Evolutionary conservation across 2,329 filamentous ascomycete genomes (phyloP).

Genomic region (Pleurostoma richardsiae): DNA sequence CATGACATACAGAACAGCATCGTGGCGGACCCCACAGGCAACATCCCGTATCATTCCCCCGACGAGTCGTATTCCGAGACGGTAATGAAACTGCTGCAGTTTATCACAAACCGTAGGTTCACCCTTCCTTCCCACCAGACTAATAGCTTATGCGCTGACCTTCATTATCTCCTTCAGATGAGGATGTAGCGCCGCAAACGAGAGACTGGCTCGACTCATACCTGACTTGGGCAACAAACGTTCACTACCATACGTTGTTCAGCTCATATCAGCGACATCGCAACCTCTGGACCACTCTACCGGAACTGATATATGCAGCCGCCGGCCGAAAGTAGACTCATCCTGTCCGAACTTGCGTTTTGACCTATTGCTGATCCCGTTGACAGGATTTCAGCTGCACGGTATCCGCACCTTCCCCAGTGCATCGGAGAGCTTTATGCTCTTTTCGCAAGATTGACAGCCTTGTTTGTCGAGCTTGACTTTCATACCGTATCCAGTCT

Average conservation of each 20-base stretch:
- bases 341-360: background rate
- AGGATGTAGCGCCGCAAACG: slow-evolving; percentile 37
- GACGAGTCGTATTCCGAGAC: slow-evolving; percentile 20
- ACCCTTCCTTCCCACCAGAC: slow-evolving; percentile 9
- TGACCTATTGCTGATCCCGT: slow-evolving; percentile 5
- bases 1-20: slow-evolving; percentile 12
- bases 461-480: slow-evolving; percentile 48
- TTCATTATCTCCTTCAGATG: slow-evolving; percentile 25
- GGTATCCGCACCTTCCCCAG: slow-evolving; percentile 19
- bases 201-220: slow-evolving; percentile 46
- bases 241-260: slow-evolving; percentile 27
- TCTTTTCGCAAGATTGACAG: slow-evolving; percentile 43
- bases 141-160: slow-evolving; percentile 14
- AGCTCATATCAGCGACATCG: slow-evolving; percentile 37
- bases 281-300: slow-evolving; percentile 47
- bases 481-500: slow-evolving; percentile 22
- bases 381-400: slow-evolving; percentile 17
- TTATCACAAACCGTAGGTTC: slow-evolving; percentile 16
- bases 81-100: slow-evolving; percentile 16
- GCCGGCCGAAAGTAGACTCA: slow-evolving; percentile 33
- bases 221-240: slow-evolving; percentile 31
- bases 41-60: slow-evolving; percentile 38
- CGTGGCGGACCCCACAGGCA: slow-evolving; percentile 33
- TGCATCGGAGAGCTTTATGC: slow-evolving; percentile 30
- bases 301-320: slow-evolving; percentile 40